These are phyloP conservation scores for Ceratocystis cubensis DNA, from an alignment of 2,329 filamentous ascomycete genomes.

Conservation along the genomic window DNA sequence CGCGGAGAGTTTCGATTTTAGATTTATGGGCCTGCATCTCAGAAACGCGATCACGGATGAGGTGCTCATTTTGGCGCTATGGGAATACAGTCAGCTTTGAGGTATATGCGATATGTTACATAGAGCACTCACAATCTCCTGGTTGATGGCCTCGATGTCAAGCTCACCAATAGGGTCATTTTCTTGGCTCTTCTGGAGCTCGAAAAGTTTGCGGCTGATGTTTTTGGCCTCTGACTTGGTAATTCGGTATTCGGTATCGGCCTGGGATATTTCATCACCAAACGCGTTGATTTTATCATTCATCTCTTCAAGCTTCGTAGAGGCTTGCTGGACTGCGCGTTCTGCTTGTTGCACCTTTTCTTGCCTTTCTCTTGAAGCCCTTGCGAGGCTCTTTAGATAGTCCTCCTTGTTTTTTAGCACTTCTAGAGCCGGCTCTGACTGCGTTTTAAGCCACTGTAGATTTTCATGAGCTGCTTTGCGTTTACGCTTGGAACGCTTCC, in stretches of 20 bases:
- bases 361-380: not conserved
- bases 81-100: conserved; percentile 30
- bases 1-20: not conserved
- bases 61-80: conserved; percentile 33
- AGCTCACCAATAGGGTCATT: conserved; percentile 54
- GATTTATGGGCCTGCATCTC: not conserved
- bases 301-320: not conserved
- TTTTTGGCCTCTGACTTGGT: conserved; percentile 19
- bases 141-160: conserved; percentile 57
- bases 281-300: conserved; percentile 17
- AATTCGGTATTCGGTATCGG: conserved; percentile 26
- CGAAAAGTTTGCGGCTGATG: conserved; percentile 29
- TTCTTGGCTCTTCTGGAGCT: conserved; percentile 38
- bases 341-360: conserved; percentile 2
- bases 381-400: conserved; percentile 8
- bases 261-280: conserved; percentile 22
- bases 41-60: conserved; percentile 36
- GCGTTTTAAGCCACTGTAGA: conserved; percentile 14
- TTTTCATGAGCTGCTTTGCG: conserved; percentile 29
- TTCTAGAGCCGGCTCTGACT: conserved; percentile 15
- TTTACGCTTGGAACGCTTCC: conserved; percentile 35
- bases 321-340: conserved; percentile 1
- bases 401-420: conserved; percentile 20
- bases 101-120: not conserved
- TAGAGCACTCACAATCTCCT: conserved; percentile 48